phyloP scores from a whole-genome alignment of 129 eudicot species.

The Lonicera japonica region DNA sequence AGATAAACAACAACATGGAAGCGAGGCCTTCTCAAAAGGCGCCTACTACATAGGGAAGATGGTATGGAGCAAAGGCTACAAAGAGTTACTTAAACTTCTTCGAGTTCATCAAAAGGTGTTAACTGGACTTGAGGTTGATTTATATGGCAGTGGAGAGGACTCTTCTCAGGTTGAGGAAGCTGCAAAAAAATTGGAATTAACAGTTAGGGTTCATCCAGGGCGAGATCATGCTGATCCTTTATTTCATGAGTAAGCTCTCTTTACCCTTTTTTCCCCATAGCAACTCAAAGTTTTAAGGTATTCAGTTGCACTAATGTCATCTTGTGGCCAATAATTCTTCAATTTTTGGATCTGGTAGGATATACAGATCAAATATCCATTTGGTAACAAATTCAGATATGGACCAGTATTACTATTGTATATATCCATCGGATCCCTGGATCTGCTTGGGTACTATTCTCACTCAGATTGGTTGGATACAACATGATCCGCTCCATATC shows the following conservation, averaged over 20 bases:
- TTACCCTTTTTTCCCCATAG: neutral
- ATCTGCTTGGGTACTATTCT: too few species aligned
- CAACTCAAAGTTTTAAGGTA: too few species aligned
- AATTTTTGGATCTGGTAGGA: too few species aligned
- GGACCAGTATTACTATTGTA: too few species aligned
- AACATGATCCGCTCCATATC: too few species aligned
- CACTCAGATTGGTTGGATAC: too few species aligned
- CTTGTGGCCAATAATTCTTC: too few species aligned
- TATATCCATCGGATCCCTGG: too few species aligned
- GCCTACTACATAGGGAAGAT: conserved; percentile 93
- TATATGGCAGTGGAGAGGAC: conserved; percentile 90
- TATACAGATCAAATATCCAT: too few species aligned
- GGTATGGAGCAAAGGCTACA: conserved; percentile 98
- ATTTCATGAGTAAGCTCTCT: conserved; percentile 78
- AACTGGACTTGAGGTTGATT: conserved; percentile 65
- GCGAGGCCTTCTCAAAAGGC: conserved; percentile 59
- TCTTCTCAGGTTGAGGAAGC: conserved; percentile 67
- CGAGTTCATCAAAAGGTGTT: conserved; percentile 64
- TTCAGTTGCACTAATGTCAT: too few species aligned
- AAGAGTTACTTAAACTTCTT: conserved; percentile 79
- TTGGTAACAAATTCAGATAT: too few species aligned
- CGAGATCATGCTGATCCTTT: conserved; percentile 93
- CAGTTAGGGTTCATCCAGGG: conserved; percentile 80
- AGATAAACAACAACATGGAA: conserved; percentile 51
- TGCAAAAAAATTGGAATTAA: conserved; percentile 51